Evolutionary conservation across 306 rosid genomes (phyloP).

Genomic region (Prunus mira): DNA sequence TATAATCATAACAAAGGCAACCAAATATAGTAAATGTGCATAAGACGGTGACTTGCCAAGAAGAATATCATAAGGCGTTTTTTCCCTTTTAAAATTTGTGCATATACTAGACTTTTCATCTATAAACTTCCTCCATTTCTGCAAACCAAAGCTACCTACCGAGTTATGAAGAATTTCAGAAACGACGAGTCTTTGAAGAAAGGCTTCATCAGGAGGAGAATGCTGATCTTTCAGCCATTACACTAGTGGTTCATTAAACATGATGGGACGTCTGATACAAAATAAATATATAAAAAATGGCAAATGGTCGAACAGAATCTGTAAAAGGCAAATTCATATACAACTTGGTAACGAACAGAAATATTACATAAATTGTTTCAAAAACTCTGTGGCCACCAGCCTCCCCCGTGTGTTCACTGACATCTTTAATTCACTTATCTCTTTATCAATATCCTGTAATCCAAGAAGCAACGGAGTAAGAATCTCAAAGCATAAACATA

Average conservation of each 20-base stretch:
- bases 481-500: not conserved
- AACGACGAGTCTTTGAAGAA: too few species aligned
- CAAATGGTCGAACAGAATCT: not conserved
- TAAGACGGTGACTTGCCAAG: too few species aligned
- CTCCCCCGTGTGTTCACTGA: constrained; percentile 95
- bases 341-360: constrained; percentile 3
- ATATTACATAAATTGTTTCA: constrained; percentile 81
- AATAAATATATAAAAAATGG: not conserved
- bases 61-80: too few species aligned
- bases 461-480: constrained; percentile 7
- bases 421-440: constrained; percentile 93
- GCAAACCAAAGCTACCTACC: too few species aligned
- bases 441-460: constrained; percentile 89
- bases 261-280: not conserved
- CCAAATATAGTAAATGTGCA: too few species aligned
- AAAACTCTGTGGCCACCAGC: constrained; percentile 93
- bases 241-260: not conserved
- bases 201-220: too few species aligned
- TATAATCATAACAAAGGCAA: too few species aligned
- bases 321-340: not conserved
- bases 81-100: too few species aligned
- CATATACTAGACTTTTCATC: too few species aligned
- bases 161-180: too few species aligned
- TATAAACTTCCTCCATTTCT: too few species aligned
- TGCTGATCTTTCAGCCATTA: not conserved